Base-by-base conservation (phyloP, 306 rosid species). In the Quercus agrifolia region DNA sequence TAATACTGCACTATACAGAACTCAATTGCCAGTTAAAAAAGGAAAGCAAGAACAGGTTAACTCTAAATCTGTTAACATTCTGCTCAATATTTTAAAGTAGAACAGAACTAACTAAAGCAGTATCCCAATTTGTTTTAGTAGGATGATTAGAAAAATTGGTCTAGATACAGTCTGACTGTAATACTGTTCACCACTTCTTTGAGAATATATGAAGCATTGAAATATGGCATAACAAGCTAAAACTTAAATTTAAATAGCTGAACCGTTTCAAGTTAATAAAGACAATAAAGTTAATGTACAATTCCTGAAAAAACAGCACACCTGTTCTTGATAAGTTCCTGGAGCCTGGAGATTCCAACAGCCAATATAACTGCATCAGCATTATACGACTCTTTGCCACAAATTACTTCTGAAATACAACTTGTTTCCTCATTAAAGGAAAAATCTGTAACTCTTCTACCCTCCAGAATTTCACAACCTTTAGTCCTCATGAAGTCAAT, bases 341-440 rank as follows among this genome's bases (percentile, higher is more conserved):
- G 89, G 62, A 89, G 81, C 5, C 84, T 33, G 75, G 89, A 81
- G 57, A 89, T 83, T 76, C 81, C 88, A 23, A 79, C 76, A 3
- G 93, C 91, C 49, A 87, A 61, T 68, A 89, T 75, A 67, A 89
- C 85, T 27, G 89, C 93, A 85, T 89, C 91, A 44, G 89, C 89
- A 54, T 76, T 73, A 28, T 70, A 81, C 14, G 51, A 74, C 74
- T 44, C 82, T 69, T 31, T 44, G 56, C 85, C 84, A 54, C 87
- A 87, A 56, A 82, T 66, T 77, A 89, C 80, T 70, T 63, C 83
- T 18, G 88, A 83, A 44, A 87, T 73, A 75, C 82, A 66, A 20
- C 84, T 82, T 7, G 91, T 85, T 49, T 83, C 85, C 52, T 89
- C 80, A 68, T 83, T 59, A 38, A 85, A 20, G 74, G 63, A 64